Percentiles rank a stretch among this genome's conserved stretches.
phyloP scores from a whole-genome alignment of 129 eudicot genomes.

The Tanacetum coccineum region DNA sequence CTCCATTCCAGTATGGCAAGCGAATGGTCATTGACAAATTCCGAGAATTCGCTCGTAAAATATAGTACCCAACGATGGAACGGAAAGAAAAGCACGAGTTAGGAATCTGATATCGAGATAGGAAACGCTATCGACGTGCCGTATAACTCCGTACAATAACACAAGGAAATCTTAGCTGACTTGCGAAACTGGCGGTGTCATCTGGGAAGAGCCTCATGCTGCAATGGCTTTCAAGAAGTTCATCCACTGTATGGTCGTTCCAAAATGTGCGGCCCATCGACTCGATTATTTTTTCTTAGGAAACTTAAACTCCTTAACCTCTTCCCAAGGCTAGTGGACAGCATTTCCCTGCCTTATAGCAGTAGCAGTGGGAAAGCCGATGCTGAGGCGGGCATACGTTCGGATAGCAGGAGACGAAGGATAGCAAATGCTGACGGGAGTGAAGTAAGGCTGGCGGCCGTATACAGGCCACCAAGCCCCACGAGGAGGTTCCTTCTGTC shows the following conservation, averaged over 20 bases:
- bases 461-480: constrained; percentile 40
- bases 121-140: constrained; percentile 30
- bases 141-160: constrained; percentile 38
- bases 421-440: constrained; percentile 1
- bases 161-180: constrained; percentile 48
- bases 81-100: constrained; percentile 53
- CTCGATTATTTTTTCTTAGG: neutral
- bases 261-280: constrained; percentile 30
- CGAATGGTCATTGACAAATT: constrained; percentile 42
- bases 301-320: neutral
- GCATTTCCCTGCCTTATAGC: constrained; percentile 9
- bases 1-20: constrained; percentile 58
- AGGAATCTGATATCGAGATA: constrained; percentile 34
- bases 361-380: neutral
- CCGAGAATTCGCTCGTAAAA: constrained; percentile 38
- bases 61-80: constrained; percentile 46
- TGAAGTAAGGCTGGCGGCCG: neutral
- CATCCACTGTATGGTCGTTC: constrained; percentile 11
- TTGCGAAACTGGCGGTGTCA: constrained; percentile 38
- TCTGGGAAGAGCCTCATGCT: constrained; percentile 39
- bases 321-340: constrained; percentile 17
- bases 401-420: constrained; percentile 22
- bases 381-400: constrained; percentile 2
- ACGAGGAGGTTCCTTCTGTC: constrained; percentile 17
- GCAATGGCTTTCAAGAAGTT: constrained; percentile 30